Conservation (phyloP, 2,329 filamentous ascomycete genomes). For the Magnaporthiopsis incrustans region DNA sequence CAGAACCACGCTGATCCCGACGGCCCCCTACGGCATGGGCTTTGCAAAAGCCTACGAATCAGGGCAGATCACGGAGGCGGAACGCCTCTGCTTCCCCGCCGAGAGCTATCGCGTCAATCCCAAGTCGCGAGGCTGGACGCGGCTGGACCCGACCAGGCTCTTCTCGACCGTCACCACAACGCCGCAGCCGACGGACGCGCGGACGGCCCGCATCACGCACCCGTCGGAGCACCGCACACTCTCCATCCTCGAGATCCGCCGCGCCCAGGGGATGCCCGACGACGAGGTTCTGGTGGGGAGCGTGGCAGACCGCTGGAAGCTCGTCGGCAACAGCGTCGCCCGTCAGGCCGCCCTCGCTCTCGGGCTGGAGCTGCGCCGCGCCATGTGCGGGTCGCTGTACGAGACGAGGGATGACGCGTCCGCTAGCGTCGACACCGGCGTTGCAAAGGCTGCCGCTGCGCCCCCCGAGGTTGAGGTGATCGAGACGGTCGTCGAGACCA, state of each 20-base stretch:
- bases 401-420: constrained; percentile 14
- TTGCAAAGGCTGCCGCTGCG: background rate
- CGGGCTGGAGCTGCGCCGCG: constrained; percentile 55
- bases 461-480: background rate
- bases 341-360: constrained; percentile 58
- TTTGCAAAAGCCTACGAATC: constrained; percentile 35
- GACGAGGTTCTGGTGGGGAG: constrained; percentile 60
- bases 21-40: constrained; percentile 44
- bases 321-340: constrained; percentile 72
- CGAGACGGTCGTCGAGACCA: background rate
- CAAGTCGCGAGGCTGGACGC: constrained; percentile 25
- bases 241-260: constrained; percentile 57
- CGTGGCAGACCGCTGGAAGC: constrained; percentile 47
- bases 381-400: constrained; percentile 35
- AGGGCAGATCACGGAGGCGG: constrained; percentile 28
- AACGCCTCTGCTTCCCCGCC: constrained; percentile 32
- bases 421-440: too few species aligned
- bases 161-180: constrained; percentile 57
- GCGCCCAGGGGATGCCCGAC: constrained; percentile 64
- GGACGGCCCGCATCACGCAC: constrained; percentile 50
- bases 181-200: constrained; percentile 42
- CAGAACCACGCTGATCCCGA: constrained; percentile 52
- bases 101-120: constrained; percentile 7
- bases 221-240: constrained; percentile 56
- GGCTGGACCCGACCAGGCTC: constrained; percentile 35